These are phyloP conservation scores for Fusarium sp. DNA, from an alignment of 2,329 filamentous ascomycete genomes.

Conservation along the genomic window DNA sequence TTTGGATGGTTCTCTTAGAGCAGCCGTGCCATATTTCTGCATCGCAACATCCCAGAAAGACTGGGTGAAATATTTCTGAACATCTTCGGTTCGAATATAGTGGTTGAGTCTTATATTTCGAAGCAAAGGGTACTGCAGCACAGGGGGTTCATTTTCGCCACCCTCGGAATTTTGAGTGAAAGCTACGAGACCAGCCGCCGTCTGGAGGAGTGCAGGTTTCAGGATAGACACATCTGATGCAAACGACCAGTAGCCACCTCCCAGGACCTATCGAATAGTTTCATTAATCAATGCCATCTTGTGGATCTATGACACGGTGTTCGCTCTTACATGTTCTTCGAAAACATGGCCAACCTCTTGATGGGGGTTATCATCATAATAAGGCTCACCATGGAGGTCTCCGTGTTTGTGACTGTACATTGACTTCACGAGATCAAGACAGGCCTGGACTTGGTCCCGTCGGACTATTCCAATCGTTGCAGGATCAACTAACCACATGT, in stretches of 20 bases:
- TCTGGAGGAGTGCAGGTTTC: slow-evolving; percentile 25
- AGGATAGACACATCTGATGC: not conserved
- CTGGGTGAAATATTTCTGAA: slow-evolving; percentile 35
- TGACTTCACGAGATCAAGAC: slow-evolving; percentile 4
- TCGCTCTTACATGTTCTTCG: slow-evolving; percentile 29
- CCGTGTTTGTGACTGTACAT: not conserved
- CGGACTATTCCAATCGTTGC: slow-evolving; percentile 19
- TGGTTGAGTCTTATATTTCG: slow-evolving; percentile 8
- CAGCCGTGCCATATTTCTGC: slow-evolving; percentile 38
- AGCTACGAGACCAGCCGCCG: slow-evolving; percentile 19
- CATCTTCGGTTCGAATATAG: slow-evolving; percentile 23
- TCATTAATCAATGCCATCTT: not conserved
- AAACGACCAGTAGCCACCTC: slow-evolving; percentile 36
- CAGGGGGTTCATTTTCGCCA: not conserved
- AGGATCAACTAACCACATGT: slow-evolving; percentile 34
- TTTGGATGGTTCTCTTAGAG: slow-evolving; percentile 26
- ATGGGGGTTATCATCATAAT: slow-evolving; percentile 39
- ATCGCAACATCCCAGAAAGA: slow-evolving; percentile 44
- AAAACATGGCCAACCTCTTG: slow-evolving; percentile 42
- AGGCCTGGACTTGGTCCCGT: slow-evolving; percentile 8
- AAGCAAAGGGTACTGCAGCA: not conserved
- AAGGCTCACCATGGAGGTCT: slow-evolving; percentile 25
- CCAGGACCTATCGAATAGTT: slow-evolving; percentile 29
- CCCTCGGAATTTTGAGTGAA: slow-evolving; percentile 2
- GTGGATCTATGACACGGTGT: not conserved